These are phyloP conservation scores for Candida boidinii DNA, from an alignment of 805 yeast species.

Conservation along the genomic window DNA sequence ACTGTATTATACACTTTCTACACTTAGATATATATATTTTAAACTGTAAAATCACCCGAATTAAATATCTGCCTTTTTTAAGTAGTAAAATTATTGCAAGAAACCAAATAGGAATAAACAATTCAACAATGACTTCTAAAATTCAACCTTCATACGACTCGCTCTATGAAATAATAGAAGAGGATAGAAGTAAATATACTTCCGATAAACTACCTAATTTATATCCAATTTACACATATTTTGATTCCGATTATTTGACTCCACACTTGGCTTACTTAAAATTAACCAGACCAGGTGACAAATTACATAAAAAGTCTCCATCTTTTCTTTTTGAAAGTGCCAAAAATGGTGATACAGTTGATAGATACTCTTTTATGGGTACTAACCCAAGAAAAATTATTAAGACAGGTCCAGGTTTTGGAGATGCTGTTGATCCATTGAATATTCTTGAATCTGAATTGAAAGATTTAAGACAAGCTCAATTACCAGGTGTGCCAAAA, in stretches of 20 bases:
- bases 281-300: slow-evolving; percentile 58
- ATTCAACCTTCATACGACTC: slow-evolving; percentile 45
- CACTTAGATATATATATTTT: too few relatives aligned
- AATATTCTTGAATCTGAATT: slow-evolving; percentile 67
- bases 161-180: slow-evolving; percentile 30
- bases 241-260: slow-evolving; percentile 70
- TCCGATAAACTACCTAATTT: slow-evolving; percentile 41
- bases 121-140: too few relatives aligned
- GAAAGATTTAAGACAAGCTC: slow-evolving; percentile 54
- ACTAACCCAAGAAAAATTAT: slow-evolving; percentile 74
- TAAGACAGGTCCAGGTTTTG: slow-evolving; percentile 66
- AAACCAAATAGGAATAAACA: too few relatives aligned
- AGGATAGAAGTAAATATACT: slow-evolving; percentile 22
- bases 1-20: too few relatives aligned
- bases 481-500: slow-evolving; percentile 73
- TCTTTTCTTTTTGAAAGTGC: slow-evolving; percentile 88
- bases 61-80: too few relatives aligned
- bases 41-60: too few relatives aligned
- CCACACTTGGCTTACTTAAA: slow-evolving; percentile 89
- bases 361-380: slow-evolving; percentile 88
- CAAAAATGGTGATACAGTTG: slow-evolving; percentile 79
- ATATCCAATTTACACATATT: slow-evolving; percentile 72
- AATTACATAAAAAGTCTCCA: slow-evolving; percentile 40
- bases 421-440: slow-evolving; percentile 73
- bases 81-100: too few relatives aligned